Evolutionary conservation across 2,329 filamentous ascomycete species (phyloP), one percentile per base, ranked within the genome.

Genomic region (Microascus cirrosus): DNA sequence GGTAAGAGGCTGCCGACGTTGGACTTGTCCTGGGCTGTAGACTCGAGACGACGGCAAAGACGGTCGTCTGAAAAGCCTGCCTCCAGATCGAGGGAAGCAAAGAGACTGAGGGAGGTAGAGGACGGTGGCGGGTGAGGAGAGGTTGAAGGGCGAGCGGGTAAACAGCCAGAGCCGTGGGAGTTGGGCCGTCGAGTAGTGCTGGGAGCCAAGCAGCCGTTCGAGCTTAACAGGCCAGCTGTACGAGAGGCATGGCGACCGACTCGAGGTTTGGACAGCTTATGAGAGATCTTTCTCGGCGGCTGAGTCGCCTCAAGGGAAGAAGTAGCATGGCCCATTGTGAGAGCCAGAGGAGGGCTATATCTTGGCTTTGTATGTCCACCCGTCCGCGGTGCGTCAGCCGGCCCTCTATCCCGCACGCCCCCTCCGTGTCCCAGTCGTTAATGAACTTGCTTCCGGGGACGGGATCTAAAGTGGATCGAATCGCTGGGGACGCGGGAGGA

Each of bases 261-360:
- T 60, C 71, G 75, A 60, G 77, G 74, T 65, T 82, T 82, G 55
- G 75, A 78, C 60, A 82, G 72, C 69, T 74, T 80, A 61, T 79
- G 75, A 65, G 74, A 68, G 63, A 63, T 60, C 64, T 69, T 66
- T 59, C 65, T 62, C 60, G 69, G 67, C 65, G 71, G 71, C 67
- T 42, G 42, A n/a, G 50, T 53, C 56, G 56, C 56, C 56, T 58
- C 45, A 53, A 78, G 74, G 63, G 72, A 67, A 52, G 77, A 82
- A 58, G 74, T 67, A 53, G 71, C 68, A 65, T 81, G 81, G 58
- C 79, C 79, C 79, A 82, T 82, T 59, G 59, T 59, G 59, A 50
- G 35, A 55, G 52, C 54, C 52, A n/a, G 54, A 55, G 15, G n/a
- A 59, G 53, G 58, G 53, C 45, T 22, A 20, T 50, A 24, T 20